These are phyloP conservation scores for Euphrasia confusa DNA, from an alignment of 257 asterid species.

Conservation along the genomic window DNA sequence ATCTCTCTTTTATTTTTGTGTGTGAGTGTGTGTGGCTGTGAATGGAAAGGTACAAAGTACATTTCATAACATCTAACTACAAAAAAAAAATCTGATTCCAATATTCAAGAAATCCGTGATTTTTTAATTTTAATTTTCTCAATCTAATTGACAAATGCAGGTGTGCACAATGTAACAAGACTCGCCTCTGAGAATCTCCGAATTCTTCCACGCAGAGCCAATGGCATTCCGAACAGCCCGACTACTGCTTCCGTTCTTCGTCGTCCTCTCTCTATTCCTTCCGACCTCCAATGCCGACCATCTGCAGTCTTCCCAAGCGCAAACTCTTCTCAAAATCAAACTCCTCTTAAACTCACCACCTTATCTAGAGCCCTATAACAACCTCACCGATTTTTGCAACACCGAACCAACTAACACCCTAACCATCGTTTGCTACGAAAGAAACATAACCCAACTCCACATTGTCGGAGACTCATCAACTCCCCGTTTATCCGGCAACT, in stretches of 20 bases:
- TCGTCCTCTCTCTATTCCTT: conserved; percentile 25
- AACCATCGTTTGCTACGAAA: conserved; percentile 68
- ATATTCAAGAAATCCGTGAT: background rate
- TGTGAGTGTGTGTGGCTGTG: background rate
- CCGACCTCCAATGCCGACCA: conserved; percentile 42
- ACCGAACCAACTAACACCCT: conserved; percentile 35
- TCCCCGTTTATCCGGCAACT: conserved; percentile 45
- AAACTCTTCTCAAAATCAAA: conserved; percentile 48
- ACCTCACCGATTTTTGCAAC: conserved; percentile 57
- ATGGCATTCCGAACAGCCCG: conserved; percentile 4
- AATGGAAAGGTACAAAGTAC: background rate
- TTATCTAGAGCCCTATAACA: conserved; percentile 36
- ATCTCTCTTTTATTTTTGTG: background rate
- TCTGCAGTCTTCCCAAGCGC: conserved; percentile 45
- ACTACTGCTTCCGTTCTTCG: conserved; percentile 20
- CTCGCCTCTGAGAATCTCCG: conserved; percentile 10
- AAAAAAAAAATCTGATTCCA: background rate
- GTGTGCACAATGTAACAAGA: background rate
- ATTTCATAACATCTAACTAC: background rate
- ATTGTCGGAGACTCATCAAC: conserved; percentile 44
- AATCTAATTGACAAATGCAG: conserved; percentile 21
- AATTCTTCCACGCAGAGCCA: background rate
- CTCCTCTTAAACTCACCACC: conserved; percentile 49
- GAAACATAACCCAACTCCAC: conserved; percentile 75
- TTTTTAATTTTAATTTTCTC: background rate